phyloP scores from a whole-genome alignment of 75 land plant species.

The Selaginella tamariscina region DNA sequence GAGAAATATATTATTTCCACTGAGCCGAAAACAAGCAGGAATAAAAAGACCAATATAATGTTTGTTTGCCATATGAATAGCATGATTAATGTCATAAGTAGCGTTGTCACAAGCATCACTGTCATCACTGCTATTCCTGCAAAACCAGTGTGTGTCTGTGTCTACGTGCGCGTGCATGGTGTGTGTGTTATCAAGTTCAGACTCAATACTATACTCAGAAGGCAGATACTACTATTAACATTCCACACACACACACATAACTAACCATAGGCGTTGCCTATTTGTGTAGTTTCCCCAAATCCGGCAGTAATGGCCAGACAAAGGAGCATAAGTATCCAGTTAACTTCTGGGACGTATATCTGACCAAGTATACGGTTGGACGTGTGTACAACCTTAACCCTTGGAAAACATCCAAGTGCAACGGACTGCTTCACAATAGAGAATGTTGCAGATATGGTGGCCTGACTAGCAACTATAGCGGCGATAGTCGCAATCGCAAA shows the following conservation, averaged over 20 bases:
- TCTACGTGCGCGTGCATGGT: not conserved
- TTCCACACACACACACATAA: too few relatives aligned
- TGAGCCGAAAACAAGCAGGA: slow-evolving; percentile 4
- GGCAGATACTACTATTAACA: too few relatives aligned
- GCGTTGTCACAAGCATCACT: slow-evolving; percentile 4
- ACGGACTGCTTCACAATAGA: not conserved
- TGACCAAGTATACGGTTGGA: not conserved
- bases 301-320: not conserved
- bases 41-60: not conserved
- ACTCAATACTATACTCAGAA: too few relatives aligned
- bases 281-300: not conserved
- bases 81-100: slow-evolving; percentile 9
- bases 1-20: slow-evolving; percentile 4
- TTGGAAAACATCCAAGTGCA: not conserved
- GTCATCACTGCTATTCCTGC: slow-evolving; percentile 3
- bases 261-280: not conserved
- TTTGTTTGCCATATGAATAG: slow-evolving; percentile 9
- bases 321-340: not conserved
- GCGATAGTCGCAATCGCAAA: not conserved
- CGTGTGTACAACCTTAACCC: not conserved
- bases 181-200: too few relatives aligned
- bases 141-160: not conserved
- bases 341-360: not conserved
- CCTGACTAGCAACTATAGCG: not conserved
- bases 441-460: not conserved